These are phyloP conservation scores for Pseudozyma sp. DNA, from an alignment of 1,284 basidiomycete species.

Conservation along the genomic window DNA sequence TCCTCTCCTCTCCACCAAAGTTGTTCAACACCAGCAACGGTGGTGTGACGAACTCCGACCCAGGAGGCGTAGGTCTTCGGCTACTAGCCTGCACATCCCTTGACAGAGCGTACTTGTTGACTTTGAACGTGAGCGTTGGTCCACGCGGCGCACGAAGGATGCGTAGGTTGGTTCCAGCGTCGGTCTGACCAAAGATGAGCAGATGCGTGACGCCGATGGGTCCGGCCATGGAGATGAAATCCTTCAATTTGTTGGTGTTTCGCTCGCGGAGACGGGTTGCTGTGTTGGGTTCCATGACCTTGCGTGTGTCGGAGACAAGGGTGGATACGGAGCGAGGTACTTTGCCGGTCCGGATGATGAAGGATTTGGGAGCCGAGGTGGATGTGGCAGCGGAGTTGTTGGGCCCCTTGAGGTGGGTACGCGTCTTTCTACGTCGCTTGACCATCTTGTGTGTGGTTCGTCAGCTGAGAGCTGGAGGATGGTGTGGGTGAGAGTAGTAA, in stretches of 20 bases:
- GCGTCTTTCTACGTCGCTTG: slow-evolving; percentile 61
- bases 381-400: slow-evolving; percentile 53
- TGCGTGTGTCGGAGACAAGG: slow-evolving; percentile 89
- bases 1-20: slow-evolving; percentile 77
- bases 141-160: slow-evolving; percentile 90
- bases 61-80: slow-evolving; percentile 77
- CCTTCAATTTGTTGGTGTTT: slow-evolving; percentile 89
- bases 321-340: slow-evolving; percentile 88
- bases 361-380: slow-evolving; percentile 72
- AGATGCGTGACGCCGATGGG: slow-evolving; percentile 92
- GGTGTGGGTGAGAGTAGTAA: not conserved
- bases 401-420: slow-evolving; percentile 65
- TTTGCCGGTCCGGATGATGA: slow-evolving; percentile 92
- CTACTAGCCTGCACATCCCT: slow-evolving; percentile 82
- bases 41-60: slow-evolving; percentile 83
- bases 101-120: slow-evolving; percentile 90
- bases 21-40: slow-evolving; percentile 79
- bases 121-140: slow-evolving; percentile 91
- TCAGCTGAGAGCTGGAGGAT: not conserved
- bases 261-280: slow-evolving; percentile 89
- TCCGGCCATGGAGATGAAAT: slow-evolving; percentile 92
- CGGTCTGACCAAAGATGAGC: slow-evolving; percentile 77
- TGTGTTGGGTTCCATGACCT: slow-evolving; percentile 98
- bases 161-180: slow-evolving; percentile 80
- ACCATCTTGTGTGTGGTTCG: slow-evolving; percentile 19